phyloP scores from a whole-genome alignment of 768 basidiomycete genomes.

The Pluteus cervinus region DNA sequence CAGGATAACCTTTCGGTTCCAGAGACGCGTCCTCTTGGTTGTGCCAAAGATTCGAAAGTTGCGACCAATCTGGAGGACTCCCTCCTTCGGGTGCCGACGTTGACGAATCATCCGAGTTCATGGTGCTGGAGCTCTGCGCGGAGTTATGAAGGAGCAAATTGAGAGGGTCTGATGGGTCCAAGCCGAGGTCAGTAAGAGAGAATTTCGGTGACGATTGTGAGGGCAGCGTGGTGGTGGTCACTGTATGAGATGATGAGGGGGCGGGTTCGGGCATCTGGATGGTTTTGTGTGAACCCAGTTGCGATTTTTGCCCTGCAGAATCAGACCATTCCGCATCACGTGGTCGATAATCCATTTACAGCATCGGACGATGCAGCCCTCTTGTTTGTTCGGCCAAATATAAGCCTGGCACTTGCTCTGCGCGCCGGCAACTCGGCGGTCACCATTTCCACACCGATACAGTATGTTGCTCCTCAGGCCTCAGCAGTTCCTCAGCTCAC shows the following conservation, averaged over 20 bases:
- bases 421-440: no score
- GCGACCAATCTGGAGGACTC: constrained; percentile 47
- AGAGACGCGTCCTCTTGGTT: constrained; percentile 25
- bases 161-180: constrained; percentile 54
- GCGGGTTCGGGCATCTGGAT: constrained; percentile 3
- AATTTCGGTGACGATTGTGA: constrained; percentile 19
- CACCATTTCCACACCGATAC: no score
- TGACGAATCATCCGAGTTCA: constrained; percentile 30
- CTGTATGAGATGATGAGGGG: constrained; percentile 1
- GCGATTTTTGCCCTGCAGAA: constrained; percentile 12
- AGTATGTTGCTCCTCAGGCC: no score
- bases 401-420: no score
- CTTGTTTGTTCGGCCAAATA: no score
- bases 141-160: constrained; percentile 50
- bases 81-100: constrained; percentile 15
- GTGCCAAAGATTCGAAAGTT: constrained; percentile 45
- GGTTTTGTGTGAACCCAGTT: not conserved
- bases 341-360: no score
- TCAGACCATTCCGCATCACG: constrained; percentile 17
- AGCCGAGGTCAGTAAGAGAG: constrained; percentile 37
- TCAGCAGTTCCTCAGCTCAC: no score
- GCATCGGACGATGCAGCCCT: no score
- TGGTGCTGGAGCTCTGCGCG: constrained; percentile 20
- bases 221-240: constrained; percentile 15
- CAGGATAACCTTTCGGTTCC: constrained; percentile 22